Evolutionary conservation across 352 stramenopile species (phyloP).

Genomic region (Globisporangium sylvaticum): DNA sequence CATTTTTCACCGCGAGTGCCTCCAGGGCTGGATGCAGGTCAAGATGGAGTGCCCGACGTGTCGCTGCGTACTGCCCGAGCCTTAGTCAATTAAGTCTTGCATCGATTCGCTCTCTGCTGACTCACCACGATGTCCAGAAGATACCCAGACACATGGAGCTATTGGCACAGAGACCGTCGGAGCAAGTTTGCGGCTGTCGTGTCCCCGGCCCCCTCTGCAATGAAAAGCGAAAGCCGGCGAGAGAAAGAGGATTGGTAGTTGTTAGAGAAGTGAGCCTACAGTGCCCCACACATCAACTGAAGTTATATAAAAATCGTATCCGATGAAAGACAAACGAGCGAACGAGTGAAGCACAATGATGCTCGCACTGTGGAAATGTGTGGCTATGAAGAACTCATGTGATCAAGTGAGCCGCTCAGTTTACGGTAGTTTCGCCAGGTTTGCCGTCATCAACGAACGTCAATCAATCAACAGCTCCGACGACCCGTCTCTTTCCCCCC

Average conservation of each 20-base stretch:
- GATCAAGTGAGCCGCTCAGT: neutral
- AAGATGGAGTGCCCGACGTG: constrained; percentile 98
- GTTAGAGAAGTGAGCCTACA: neutral
- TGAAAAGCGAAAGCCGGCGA: neutral
- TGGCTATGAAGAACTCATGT: too few relatives aligned
- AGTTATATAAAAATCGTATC: constrained; percentile 1
- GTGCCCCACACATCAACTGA: neutral
- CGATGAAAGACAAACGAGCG: neutral
- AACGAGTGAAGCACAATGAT: neutral
- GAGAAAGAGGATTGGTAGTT: neutral
- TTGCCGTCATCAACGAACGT: neutral
- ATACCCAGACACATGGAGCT: too few relatives aligned
- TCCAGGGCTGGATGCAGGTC: constrained; percentile 96
- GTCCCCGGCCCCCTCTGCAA: neutral
- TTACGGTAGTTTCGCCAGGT: neutral
- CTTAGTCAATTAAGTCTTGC: constrained; percentile 21
- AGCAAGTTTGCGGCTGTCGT: neutral
- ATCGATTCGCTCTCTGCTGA: neutral
- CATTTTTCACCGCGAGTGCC: constrained; percentile 93
- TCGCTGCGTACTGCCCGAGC: constrained; percentile 86
- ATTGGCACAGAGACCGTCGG: neutral
- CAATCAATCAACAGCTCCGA: too few relatives aligned
- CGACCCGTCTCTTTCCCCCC: neutral
- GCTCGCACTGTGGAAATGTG: neutral
- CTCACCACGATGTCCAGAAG: neutral